phyloP scores from a whole-genome alignment of 768 basidiomycete species.

The Guyanaporus albipodus region DNA sequence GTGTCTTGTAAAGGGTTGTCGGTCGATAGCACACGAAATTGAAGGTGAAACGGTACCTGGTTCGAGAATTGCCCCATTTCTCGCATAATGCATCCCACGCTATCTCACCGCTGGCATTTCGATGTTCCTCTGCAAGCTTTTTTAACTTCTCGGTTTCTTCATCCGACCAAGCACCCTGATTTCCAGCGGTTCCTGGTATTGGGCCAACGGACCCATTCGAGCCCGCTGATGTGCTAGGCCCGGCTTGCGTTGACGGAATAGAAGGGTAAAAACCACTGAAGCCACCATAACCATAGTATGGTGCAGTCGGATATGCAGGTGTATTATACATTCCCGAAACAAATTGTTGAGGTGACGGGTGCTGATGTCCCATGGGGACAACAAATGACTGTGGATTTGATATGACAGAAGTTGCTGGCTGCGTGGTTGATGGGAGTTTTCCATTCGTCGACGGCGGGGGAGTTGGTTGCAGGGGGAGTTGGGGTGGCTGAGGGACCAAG shows the following conservation, averaged over 20 bases:
- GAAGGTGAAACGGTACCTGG: conserved; percentile 46
- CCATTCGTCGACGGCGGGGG: conserved; percentile 34
- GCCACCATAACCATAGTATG: conserved; percentile 59
- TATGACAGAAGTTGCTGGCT: conserved; percentile 47
- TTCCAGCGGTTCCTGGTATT: conserved; percentile 36
- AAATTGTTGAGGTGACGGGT: conserved; percentile 45
- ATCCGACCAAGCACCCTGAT: conserved; percentile 75
- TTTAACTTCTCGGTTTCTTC: conserved; percentile 70
- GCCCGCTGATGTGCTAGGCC: conserved; percentile 25
- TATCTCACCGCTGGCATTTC: conserved; percentile 43
- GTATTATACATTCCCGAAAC: conserved; percentile 30
- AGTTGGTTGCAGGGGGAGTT: conserved; percentile 37
- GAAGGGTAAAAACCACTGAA: conserved; percentile 33
- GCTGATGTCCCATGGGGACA: conserved; percentile 58
- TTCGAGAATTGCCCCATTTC: conserved; percentile 70
- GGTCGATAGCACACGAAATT: background rate
- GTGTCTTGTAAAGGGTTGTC: conserved; percentile 44
- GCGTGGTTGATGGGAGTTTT: conserved; percentile 29
- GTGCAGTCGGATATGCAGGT: conserved; percentile 53
- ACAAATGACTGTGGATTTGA: conserved; percentile 72
- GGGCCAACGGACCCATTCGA: conserved; percentile 18
- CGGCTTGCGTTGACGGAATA: conserved; percentile 20
- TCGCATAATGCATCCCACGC: conserved; percentile 78
- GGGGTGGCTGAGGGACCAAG: conserved; percentile 20
- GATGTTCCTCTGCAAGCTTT: conserved; percentile 66